Evolutionary conservation across 768 basidiomycete genomes (phyloP).

Genomic region (Hortiboletus flavorubellus): DNA sequence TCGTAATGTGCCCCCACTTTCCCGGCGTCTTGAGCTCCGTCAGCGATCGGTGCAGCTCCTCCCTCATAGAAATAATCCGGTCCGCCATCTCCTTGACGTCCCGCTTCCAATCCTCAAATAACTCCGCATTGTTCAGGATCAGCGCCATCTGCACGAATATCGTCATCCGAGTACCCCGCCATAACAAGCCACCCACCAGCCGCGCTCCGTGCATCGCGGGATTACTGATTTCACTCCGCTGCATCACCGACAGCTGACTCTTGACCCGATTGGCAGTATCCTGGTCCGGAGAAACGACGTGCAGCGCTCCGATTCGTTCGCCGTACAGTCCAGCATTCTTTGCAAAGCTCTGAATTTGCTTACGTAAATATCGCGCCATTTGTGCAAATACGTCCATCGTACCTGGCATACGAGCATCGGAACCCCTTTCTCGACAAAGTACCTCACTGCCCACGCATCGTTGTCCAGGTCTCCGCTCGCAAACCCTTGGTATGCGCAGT

Average conservation of each 20-base stretch:
- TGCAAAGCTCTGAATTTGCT: slow-evolving; percentile 75
- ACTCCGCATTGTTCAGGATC: slow-evolving; percentile 69
- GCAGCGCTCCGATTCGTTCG: slow-evolving; percentile 92
- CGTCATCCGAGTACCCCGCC: not conserved
- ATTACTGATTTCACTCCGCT: slow-evolving; percentile 93
- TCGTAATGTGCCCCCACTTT: slow-evolving; percentile 92
- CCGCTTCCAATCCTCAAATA: slow-evolving; percentile 86
- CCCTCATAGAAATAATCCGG: slow-evolving; percentile 84
- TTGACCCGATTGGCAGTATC: slow-evolving; percentile 72
- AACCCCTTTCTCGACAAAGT: slow-evolving; percentile 75
- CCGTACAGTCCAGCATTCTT: slow-evolving; percentile 96
- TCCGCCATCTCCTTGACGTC: slow-evolving; percentile 84
- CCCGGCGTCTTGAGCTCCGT: slow-evolving; percentile 79
- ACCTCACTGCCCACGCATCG: slow-evolving; percentile 88
- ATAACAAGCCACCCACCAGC: slow-evolving; percentile 49
- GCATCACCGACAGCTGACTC: slow-evolving; percentile 88
- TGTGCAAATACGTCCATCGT: not conserved
- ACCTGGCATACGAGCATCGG: slow-evolving; percentile 89
- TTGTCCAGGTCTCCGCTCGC: slow-evolving; percentile 88
- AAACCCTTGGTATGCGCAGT: slow-evolving; percentile 97
- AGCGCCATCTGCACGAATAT: slow-evolving; percentile 54
- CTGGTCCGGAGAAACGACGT: slow-evolving; percentile 62
- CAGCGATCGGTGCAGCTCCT: slow-evolving; percentile 69
- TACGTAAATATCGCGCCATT: slow-evolving; percentile 8
- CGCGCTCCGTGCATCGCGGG: slow-evolving; percentile 91